Conservation (phyloP, 306 rosid species). For the Quercus rubra region DNA sequence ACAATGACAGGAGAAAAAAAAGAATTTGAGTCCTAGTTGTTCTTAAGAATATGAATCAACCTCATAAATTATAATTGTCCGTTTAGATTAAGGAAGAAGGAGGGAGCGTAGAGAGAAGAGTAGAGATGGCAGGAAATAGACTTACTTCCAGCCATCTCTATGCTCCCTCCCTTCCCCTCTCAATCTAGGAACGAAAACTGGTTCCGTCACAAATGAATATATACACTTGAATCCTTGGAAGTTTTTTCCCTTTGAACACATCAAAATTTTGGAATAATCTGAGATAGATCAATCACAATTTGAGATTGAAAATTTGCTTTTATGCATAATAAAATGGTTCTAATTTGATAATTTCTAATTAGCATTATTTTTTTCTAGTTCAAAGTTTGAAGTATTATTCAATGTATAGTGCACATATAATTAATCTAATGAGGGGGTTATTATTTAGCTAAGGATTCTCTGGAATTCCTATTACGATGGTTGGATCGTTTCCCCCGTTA, state of each 20-base stretch:
- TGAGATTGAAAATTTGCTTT: background rate
- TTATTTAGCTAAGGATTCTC: conserved; percentile 74
- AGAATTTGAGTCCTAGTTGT: too few species aligned
- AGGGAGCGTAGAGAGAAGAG: too few species aligned
- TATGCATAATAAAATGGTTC: background rate
- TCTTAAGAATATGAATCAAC: too few species aligned
- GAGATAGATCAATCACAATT: background rate
- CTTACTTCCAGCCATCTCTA: too few species aligned
- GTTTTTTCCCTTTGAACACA: background rate
- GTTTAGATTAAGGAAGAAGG: too few species aligned
- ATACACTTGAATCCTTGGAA: background rate
- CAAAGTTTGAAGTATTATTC: background rate
- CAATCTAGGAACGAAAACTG: too few species aligned
- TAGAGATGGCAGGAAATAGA: too few species aligned
- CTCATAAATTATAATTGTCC: too few species aligned
- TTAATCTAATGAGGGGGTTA: background rate
- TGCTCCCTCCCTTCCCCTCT: too few species aligned
- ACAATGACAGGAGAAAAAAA: too few species aligned
- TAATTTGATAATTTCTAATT: too few species aligned
- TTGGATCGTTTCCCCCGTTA: conserved; percentile 80
- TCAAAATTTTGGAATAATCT: background rate
- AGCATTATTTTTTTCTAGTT: background rate
- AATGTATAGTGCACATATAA: background rate
- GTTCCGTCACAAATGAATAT: too few species aligned
- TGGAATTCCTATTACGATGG: conserved; percentile 73